phyloP scores from a whole-genome alignment of 1,139 yeast species.

The Sugiyamaella xylanicola region DNA sequence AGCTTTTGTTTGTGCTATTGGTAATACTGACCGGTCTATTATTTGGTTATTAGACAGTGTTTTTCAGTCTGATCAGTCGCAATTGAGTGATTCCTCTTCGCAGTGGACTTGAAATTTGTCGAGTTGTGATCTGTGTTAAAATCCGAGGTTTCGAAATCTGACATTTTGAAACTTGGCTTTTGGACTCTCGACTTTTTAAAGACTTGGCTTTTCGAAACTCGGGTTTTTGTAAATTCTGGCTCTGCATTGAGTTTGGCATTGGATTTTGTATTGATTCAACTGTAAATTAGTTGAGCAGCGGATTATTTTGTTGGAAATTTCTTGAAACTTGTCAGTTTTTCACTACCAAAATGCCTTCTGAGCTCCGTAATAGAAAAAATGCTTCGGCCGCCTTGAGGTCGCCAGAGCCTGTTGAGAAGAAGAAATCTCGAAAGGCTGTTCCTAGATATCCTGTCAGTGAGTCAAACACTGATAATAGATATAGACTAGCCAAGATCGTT shows the following conservation, averaged over 20 bases:
- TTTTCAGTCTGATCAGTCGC: too few species aligned
- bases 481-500: constrained; percentile 30
- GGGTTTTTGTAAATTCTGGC: background rate
- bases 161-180: background rate
- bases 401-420: constrained; percentile 6
- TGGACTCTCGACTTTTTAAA: background rate
- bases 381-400: background rate
- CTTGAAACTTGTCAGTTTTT: too few species aligned
- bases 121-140: background rate
- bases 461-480: constrained; percentile 1
- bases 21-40: background rate
- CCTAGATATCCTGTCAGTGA: background rate
- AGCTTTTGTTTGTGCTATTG: background rate
- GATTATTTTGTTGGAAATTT: too few species aligned
- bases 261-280: too few species aligned
- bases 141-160: too few species aligned
- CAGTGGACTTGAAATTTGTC: background rate
- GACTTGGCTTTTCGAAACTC: too few species aligned
- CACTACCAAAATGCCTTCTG: constrained; percentile 5
- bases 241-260: background rate
- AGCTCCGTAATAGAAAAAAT: constrained; percentile 15
- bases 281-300: too few species aligned
- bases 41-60: background rate
- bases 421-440: background rate
- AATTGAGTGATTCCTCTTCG: background rate